Evolutionary conservation across 176 grass and related monocot genomes (phyloP).

Genomic region (Raddia distichophylla): DNA sequence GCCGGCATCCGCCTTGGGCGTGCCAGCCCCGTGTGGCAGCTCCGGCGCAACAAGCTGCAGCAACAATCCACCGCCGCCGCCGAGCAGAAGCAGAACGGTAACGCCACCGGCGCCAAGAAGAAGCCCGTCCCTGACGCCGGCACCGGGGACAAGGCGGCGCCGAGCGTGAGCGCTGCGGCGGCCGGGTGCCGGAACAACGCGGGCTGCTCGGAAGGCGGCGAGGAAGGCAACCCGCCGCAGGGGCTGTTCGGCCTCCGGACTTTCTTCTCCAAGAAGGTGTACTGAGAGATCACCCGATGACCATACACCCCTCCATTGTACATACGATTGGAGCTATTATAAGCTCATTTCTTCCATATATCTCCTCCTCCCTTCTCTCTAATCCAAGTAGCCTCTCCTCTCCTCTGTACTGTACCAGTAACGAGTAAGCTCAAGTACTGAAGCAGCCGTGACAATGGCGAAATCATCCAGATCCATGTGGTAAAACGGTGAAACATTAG

Average conservation of each 20-base stretch:
- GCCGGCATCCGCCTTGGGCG: constrained; percentile 80
- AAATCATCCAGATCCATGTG: not conserved
- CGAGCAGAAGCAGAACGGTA: constrained; percentile 49
- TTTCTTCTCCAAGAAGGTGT: constrained; percentile 96
- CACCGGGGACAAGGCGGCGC: constrained; percentile 5
- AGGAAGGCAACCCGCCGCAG: constrained; percentile 41
- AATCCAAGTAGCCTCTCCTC: constrained; percentile 13
- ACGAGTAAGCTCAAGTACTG: constrained; percentile 22
- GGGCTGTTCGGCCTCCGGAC: constrained; percentile 72
- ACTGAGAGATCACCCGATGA: constrained; percentile 34
- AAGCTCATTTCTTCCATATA: constrained; percentile 7
- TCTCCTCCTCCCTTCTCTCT: not conserved
- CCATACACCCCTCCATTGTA: constrained; percentile 17
- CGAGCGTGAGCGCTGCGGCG: constrained; percentile 47
- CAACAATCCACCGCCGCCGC: constrained; percentile 30
- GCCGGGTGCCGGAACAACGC: constrained; percentile 68
- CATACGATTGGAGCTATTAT: constrained; percentile 36
- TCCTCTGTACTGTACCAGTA: not conserved
- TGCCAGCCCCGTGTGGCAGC: constrained; percentile 72
- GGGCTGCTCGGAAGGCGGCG: constrained; percentile 35
- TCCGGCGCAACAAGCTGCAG: constrained; percentile 64
- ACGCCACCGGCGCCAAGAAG: constrained; percentile 14
- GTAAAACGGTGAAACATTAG: constrained; percentile 37
- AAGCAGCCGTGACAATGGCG: not conserved
- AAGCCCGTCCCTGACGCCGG: not conserved